Base-by-base conservation (phyloP, 1,139 yeast genomes). In the Arxiozyma heterogenica region DNA sequence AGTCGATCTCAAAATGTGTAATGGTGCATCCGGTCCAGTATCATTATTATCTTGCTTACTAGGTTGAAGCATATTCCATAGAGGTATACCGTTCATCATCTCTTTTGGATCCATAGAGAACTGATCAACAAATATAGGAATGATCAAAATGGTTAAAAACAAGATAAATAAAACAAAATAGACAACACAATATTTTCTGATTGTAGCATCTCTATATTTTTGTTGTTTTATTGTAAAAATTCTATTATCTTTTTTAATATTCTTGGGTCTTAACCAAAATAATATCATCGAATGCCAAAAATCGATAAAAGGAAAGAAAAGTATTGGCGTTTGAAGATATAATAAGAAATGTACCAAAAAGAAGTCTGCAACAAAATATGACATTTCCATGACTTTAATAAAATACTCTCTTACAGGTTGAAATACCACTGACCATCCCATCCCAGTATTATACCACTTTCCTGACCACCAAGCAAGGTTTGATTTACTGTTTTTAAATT, bases 391-490 rank as follows among this genome's bases (percentile, higher is more conserved):
- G 1, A 78, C 70, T 63, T 89, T 89, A 44, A 89, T 84, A 7
- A 81, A 54, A 50, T 76, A 77, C 65, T 89, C 96, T 56, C 95
- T 71, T 5, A 79, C 51, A 0, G 93, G 90, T 61, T 86, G 94
- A 0, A 84, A 74, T 1, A 86, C 53, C 1, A 77, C 71, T 44
- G 76, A 67, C 78, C 81, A 77, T 0, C 90, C 87, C 44, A 83
- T 70, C 1, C 79, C 81, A n/a, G 79, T 75, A 15, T 71, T 72
- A 45, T 76, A 65, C 96, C 96, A 88, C 51, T 75, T 76, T 0
- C 95, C 96, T 0, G 88, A 79, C 96, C 96, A 89, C 95, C 96
- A 89, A 0, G 91, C 83, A 30, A 76, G 65, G 62, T 85, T 86
- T 1, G 85, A 67, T 43, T 71, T 71, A 56, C 80, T 83, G 56